Conservation (phyloP, 2,329 filamentous ascomycete genomes). For the Pseudopithomyces chartarum region DNA sequence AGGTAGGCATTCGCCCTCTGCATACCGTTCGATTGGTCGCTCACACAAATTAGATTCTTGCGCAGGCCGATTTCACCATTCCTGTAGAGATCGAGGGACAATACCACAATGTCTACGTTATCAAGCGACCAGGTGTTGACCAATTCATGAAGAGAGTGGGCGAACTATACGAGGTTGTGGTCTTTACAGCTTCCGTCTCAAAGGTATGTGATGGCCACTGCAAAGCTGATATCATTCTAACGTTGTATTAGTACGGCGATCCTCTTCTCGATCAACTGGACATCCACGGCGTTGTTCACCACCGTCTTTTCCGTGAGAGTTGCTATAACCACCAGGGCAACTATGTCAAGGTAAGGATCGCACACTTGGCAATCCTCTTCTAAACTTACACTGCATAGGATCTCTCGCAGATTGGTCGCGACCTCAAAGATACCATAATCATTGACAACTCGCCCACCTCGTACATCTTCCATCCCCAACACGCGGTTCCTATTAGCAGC, state of each 20-base stretch:
- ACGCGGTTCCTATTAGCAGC: constrained; percentile 98
- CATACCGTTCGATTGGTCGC: constrained; percentile 1
- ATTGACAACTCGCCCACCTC: constrained; percentile 99
- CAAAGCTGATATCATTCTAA: constrained; percentile 16
- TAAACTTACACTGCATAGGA: constrained; percentile 58
- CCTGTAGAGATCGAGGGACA: constrained; percentile 98
- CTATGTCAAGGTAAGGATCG: constrained; percentile 76
- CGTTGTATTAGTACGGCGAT: constrained; percentile 78
- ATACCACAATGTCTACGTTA: constrained; percentile 99
- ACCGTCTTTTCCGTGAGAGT: constrained; percentile 94
- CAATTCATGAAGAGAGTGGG: constrained; percentile 99
- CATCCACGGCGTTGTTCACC: constrained; percentile 95
- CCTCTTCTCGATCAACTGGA: constrained; percentile 94
- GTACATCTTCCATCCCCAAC: constrained; percentile 99
- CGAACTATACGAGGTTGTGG: constrained; percentile 96
- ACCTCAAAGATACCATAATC: constrained; percentile 97
- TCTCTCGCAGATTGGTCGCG: constrained; percentile 92
- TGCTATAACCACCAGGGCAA: constrained; percentile 99
- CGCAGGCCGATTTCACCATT: constrained; percentile 98
- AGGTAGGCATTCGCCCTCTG: constrained; percentile 61
- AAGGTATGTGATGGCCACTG: constrained; percentile 65
- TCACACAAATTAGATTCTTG: constrained; percentile 72
- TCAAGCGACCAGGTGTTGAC: constrained; percentile 97
- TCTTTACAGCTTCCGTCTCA: constrained; percentile 97
- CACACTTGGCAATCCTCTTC: constrained; percentile 2